These are phyloP conservation scores for Hortaea werneckii DNA, from an alignment of 2,329 filamentous ascomycete species.

Conservation along the genomic window DNA sequence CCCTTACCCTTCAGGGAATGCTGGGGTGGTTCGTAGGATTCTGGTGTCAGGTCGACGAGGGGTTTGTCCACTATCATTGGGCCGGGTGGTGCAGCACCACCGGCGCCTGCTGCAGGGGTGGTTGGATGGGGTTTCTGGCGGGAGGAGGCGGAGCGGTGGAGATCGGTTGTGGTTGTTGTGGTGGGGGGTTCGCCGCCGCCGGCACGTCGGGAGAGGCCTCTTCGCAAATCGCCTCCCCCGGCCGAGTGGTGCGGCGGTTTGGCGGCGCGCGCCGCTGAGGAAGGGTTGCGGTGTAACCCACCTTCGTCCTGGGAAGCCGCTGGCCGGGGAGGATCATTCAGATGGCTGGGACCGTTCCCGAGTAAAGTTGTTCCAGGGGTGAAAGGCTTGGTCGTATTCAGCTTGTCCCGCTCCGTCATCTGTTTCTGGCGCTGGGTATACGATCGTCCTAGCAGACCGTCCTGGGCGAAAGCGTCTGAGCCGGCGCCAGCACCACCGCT, in stretches of 20 bases:
- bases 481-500: conserved; percentile 14
- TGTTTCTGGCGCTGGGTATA: conserved; percentile 37
- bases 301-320: no score
- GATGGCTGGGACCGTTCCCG: conserved; percentile 8
- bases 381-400: conserved; percentile 43
- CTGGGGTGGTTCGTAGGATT: conserved; percentile 54
- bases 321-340: no score
- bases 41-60: conserved; percentile 57
- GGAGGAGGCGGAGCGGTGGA: conserved; percentile 38
- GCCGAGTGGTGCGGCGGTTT: no score
- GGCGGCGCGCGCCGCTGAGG: no score
- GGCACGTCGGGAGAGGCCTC: conserved; percentile 4
- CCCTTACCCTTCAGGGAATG: conserved; percentile 35
- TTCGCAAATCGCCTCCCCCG: no score
- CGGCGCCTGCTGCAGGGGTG: no score
- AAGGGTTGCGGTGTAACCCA: no score
- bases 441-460: conserved; percentile 39
- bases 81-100: no score
- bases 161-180: conserved; percentile 26
- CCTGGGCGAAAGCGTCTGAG: conserved; percentile 34
- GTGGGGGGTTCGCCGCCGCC: conserved; percentile 1
- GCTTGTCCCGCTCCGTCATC: conserved; percentile 30
- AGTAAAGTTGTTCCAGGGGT: conserved; percentile 49
- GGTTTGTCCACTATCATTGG: conserved; percentile 46
- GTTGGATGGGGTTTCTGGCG: no score